phyloP scores from a whole-genome alignment of 2,329 filamentous ascomycete genomes.

The Aulographum hederae region DNA sequence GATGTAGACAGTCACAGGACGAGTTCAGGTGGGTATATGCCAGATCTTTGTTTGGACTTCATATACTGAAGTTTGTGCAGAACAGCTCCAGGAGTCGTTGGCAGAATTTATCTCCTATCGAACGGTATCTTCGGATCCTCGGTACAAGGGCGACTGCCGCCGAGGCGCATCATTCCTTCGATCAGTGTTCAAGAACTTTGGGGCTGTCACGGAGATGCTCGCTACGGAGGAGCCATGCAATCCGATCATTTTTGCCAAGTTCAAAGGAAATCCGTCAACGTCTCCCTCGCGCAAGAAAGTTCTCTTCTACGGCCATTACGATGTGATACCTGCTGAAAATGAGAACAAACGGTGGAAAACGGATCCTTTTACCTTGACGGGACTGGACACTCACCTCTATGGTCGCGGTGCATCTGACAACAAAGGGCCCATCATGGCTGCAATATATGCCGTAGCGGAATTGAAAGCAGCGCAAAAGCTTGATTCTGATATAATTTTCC shows the following conservation, averaged over 20 bases:
- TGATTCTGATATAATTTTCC: constrained; percentile 74
- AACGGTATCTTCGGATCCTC: constrained; percentile 72
- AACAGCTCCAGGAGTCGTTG: constrained; percentile 45
- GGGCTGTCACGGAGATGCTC: constrained; percentile 79
- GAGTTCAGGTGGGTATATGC: constrained; percentile 37
- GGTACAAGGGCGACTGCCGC: constrained; percentile 81
- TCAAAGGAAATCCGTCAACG: constrained; percentile 54
- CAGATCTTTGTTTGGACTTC: constrained; percentile 2
- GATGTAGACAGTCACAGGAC: constrained; percentile 28
- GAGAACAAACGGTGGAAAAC: constrained; percentile 67
- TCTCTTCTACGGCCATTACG: constrained; percentile 95
- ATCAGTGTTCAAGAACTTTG: constrained; percentile 78
- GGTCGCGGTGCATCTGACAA: constrained; percentile 95
- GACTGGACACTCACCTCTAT: constrained; percentile 82
- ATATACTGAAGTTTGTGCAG: constrained; percentile 17
- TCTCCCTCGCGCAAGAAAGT: constrained; percentile 60
- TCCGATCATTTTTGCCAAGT: constrained; percentile 83
- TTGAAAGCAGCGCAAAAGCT: constrained; percentile 68
- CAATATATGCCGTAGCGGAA: constrained; percentile 83
- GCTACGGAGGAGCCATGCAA: constrained; percentile 63
- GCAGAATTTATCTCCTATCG: constrained; percentile 81
- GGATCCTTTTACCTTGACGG: constrained; percentile 79
- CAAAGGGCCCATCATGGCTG: constrained; percentile 88
- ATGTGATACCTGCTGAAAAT: constrained; percentile 80
- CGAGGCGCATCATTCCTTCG: constrained; percentile 82